A percentile compares a stretch with the other conserved stretches of the same genome.
Conservation (phyloP, 495 filamentous ascomycete species). For the Tuber calosporum region DNA sequence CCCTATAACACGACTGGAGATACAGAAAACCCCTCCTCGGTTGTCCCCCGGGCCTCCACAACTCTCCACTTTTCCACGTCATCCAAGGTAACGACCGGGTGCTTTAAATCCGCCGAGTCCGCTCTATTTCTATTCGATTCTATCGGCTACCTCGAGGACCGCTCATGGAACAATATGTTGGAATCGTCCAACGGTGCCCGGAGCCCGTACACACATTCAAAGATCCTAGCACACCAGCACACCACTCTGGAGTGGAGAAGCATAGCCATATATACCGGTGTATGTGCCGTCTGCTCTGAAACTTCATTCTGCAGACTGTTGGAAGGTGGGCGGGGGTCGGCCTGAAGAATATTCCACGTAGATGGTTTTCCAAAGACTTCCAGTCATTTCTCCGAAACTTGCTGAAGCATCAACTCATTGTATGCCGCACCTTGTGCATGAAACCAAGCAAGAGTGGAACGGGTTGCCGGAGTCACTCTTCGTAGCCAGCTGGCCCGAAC, state of each 20-base stretch:
- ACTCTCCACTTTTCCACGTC: not conserved
- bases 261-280: not conserved
- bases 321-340: not conserved
- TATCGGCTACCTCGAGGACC: not conserved
- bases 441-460: not conserved
- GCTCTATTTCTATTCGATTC: not conserved
- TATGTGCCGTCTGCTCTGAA: not conserved
- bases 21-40: not conserved
- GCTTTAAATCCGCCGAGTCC: not conserved
- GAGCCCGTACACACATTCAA: not conserved
- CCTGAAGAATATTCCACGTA: not conserved
- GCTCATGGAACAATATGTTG: not conserved
- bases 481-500: not conserved
- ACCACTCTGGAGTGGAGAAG: not conserved
- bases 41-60: not conserved
- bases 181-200: not conserved
- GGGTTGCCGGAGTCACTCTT: not conserved
- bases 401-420: not conserved
- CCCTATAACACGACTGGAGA: not conserved
- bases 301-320: constrained; percentile 1
- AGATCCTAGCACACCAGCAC: not conserved
- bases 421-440: not conserved
- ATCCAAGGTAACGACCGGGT: not conserved
- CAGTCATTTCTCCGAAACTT: not conserved
- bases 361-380: not conserved